phyloP scores from a whole-genome alignment of 2,329 filamentous ascomycete genomes.

The Lecanoromycetidae sp. region DNA sequence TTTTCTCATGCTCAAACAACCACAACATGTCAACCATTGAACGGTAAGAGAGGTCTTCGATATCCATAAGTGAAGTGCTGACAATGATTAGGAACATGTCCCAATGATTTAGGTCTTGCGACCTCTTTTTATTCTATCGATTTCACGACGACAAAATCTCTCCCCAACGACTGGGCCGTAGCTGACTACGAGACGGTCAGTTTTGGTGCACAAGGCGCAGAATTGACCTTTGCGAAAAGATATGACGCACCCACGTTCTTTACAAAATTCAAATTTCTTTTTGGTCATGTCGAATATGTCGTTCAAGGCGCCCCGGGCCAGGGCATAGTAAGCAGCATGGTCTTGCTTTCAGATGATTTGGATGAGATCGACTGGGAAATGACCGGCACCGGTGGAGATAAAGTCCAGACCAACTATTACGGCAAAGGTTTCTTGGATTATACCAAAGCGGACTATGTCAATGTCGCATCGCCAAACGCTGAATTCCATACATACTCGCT shows the following conservation, averaged over 20 bases:
- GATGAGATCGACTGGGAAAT: conserved; percentile 24
- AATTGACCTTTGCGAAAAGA: conserved; percentile 11
- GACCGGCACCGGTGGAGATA: conserved; percentile 26
- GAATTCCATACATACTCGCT: conserved; percentile 39
- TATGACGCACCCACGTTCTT: conserved; percentile 13
- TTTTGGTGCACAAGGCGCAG: conserved; percentile 9
- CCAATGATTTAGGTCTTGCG: conserved; percentile 10
- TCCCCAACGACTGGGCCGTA: conserved; percentile 11
- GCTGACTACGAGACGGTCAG: conserved; percentile 7
- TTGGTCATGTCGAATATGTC: conserved; percentile 12
- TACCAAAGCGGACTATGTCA: background rate
- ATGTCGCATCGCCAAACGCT: conserved; percentile 22
- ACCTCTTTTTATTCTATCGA: conserved; percentile 11
- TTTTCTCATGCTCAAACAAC: conserved; percentile 57
- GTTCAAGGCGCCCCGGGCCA: conserved; percentile 11
- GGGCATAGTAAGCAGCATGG: conserved; percentile 15
- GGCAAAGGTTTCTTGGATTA: conserved; percentile 12
- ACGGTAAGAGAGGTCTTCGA: conserved; percentile 38
- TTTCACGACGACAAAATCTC: conserved; percentile 8
- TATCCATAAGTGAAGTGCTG: no score
- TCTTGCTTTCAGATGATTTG: conserved; percentile 12
- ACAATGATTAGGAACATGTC: conserved; percentile 13
- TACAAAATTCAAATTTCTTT: conserved; percentile 13
- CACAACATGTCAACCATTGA: conserved; percentile 65
- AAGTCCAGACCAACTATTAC: conserved; percentile 22